A percentile compares a stretch with the other conserved stretches of the same genome.
These are phyloP conservation scores for Auriscalpium orientale DNA, from an alignment of 768 basidiomycete species.

Conservation along the genomic window DNA sequence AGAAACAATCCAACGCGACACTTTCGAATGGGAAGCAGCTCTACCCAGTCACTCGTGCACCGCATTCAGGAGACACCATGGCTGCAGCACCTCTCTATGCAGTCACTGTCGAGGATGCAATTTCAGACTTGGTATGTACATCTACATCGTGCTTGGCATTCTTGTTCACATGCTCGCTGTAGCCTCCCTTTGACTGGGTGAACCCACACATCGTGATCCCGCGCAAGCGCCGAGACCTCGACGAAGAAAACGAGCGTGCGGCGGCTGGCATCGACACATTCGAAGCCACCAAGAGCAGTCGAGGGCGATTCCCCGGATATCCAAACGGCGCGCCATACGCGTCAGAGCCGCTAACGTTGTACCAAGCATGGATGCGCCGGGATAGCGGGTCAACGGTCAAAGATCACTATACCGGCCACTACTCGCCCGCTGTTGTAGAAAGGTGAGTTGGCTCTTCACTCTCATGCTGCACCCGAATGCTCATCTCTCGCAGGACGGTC, in stretches of 20 bases:
- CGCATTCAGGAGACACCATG: constrained; percentile 2
- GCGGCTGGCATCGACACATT: constrained; percentile 38
- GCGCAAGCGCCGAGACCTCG: constrained; percentile 26
- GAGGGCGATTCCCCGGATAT: constrained; percentile 37
- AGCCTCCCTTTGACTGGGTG: constrained; percentile 71
- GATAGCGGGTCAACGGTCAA: constrained; percentile 17
- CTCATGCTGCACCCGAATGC: background rate
- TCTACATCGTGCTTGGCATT: background rate
- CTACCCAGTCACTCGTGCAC: background rate
- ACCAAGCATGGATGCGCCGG: constrained; percentile 35
- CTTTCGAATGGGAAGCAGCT: constrained; percentile 34
- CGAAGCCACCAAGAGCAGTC: constrained; percentile 24
- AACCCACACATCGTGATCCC: constrained; percentile 43
- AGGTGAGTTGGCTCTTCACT: constrained; percentile 29
- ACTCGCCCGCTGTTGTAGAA: constrained; percentile 37
- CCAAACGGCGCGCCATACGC: constrained; percentile 34
- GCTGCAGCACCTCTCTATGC: constrained; percentile 49
- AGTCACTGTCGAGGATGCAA: constrained; percentile 58
- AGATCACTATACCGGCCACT: constrained; percentile 53
- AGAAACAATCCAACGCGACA: constrained; percentile 24
- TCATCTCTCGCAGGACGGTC: constrained; percentile 31
- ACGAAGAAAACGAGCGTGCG: constrained; percentile 28
- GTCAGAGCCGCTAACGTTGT: constrained; percentile 34
- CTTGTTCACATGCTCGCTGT: background rate
- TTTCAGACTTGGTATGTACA: constrained; percentile 55